Conservation (phyloP, 106 monocot species). For the Hemerocallis citrina region DNA sequence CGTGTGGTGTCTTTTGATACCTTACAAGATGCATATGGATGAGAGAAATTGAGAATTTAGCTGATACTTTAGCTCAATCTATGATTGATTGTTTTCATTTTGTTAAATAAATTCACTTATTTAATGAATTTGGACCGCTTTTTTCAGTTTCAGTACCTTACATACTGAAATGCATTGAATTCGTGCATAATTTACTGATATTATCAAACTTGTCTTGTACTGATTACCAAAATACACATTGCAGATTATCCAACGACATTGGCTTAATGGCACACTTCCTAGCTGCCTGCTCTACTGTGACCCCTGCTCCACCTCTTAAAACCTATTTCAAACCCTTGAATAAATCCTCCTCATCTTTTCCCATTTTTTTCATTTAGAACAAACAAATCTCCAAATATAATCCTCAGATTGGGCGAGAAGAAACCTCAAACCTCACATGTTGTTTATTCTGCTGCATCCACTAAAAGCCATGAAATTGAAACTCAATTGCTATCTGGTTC, state of each 20-base stretch:
- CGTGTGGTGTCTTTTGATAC: too few relatives aligned
- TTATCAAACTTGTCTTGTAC: too few relatives aligned
- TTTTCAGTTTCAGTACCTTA: too few relatives aligned
- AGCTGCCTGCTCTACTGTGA: conserved; percentile 31
- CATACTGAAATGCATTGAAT: too few relatives aligned
- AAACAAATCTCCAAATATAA: conserved; percentile 8
- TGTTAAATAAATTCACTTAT: too few relatives aligned
- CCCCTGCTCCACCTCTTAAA: conserved; percentile 16
- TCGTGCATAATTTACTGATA: too few relatives aligned
- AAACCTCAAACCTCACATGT: conserved; percentile 4
- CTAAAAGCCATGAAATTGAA: conserved; percentile 27
- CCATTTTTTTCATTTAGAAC: conserved; percentile 16
- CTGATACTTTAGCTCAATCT: too few relatives aligned
- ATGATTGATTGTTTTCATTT: too few relatives aligned
- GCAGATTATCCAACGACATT: not conserved
- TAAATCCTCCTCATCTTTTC: not conserved
- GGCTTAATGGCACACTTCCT: conserved; percentile 40
- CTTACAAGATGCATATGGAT: too few relatives aligned
- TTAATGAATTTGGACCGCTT: too few relatives aligned
- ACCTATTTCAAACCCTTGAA: conserved; percentile 8
- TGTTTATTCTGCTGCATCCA: conserved; percentile 29
- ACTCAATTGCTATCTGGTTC: conserved; percentile 6
- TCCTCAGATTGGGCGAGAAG: conserved; percentile 3
- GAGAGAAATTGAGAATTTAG: too few relatives aligned
- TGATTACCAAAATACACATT: too few relatives aligned